Percentiles rank a stretch among this genome's conserved stretches.
These are phyloP conservation scores for Pseudoturritis turrita DNA, from an alignment of 345 rosid species.

Conservation along the genomic window DNA sequence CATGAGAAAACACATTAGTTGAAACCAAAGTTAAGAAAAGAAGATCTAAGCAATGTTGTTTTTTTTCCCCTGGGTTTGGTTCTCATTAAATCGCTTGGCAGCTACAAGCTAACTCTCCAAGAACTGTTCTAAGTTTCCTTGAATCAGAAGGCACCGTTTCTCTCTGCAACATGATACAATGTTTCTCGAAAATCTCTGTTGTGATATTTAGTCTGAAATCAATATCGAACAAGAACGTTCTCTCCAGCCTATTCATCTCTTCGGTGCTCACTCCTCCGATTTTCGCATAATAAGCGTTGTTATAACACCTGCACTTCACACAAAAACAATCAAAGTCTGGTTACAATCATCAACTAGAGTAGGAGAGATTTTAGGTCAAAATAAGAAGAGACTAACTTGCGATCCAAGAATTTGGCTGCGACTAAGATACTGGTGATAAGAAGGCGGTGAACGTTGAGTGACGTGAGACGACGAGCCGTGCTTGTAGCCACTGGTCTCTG, in stretches of 20 bases:
- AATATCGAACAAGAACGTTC: slow-evolving; percentile 34
- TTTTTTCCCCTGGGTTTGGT: background rate
- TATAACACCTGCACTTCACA: slow-evolving; percentile 26
- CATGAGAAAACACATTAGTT: background rate
- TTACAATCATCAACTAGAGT: background rate
- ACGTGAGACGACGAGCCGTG: slow-evolving; percentile 26
- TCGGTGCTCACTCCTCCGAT: slow-evolving; percentile 44
- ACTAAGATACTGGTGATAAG: slow-evolving; percentile 39
- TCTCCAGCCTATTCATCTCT: slow-evolving; percentile 43
- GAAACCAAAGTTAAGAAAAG: background rate
- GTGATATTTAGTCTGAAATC: slow-evolving; percentile 41
- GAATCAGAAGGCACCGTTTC: slow-evolving; percentile 17
- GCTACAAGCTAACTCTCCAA: slow-evolving; percentile 17
- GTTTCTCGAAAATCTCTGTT: slow-evolving; percentile 28
- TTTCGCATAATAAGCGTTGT: slow-evolving; percentile 41
- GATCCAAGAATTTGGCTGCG: slow-evolving; percentile 41
- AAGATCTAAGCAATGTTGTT: background rate
- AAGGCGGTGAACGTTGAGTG: slow-evolving; percentile 43
- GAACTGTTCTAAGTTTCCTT: slow-evolving; percentile 18
- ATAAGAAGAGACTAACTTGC: slow-evolving; percentile 28
- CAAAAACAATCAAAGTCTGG: background rate
- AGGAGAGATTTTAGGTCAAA: background rate
- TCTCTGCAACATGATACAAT: slow-evolving; percentile 31
- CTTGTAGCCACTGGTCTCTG: slow-evolving; percentile 16
- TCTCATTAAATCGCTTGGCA: slow-evolving; percentile 23